Evolutionary conservation across 1,139 yeast genomes (phyloP).

Genomic region (Taphrina sp.): DNA sequence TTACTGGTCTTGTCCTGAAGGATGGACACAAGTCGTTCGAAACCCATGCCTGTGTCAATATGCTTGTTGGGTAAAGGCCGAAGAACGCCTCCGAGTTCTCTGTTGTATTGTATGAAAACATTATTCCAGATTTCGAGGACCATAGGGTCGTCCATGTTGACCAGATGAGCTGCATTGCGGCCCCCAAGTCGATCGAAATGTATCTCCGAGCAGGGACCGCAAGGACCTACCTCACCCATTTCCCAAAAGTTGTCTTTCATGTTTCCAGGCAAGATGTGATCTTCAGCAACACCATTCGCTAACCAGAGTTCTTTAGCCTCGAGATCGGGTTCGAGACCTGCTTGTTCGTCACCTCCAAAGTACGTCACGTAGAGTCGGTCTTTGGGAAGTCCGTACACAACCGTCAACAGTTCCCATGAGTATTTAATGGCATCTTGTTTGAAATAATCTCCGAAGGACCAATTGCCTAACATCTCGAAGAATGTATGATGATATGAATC

Average conservation of each 20-base stretch:
- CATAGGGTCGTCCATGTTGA: conserved; percentile 95
- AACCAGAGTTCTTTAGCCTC: conserved; percentile 90
- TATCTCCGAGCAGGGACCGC: conserved; percentile 98
- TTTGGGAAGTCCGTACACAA: conserved; percentile 71
- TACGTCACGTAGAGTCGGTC: conserved; percentile 90
- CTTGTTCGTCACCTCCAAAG: conserved; percentile 83
- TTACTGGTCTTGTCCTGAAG: conserved; percentile 87
- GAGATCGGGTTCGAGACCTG: conserved; percentile 87
- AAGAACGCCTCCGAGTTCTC: conserved; percentile 84
- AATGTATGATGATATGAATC: conserved; percentile 94
- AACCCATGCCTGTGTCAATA: conserved; percentile 98
- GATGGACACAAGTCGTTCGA: conserved; percentile 92
- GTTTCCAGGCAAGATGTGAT: conserved; percentile 88
- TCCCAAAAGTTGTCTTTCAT: conserved; percentile 97
- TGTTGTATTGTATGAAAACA: conserved; percentile 92
- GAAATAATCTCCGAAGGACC: conserved; percentile 99
- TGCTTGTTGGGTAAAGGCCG: conserved; percentile 87
- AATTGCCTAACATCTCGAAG: conserved; percentile 98
- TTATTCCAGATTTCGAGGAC: conserved; percentile 97
- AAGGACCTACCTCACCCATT: conserved; percentile 99
- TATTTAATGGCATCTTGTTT: conserved; percentile 84
- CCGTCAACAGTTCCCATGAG: conserved; percentile 88
- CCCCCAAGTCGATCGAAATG: conserved; percentile 98
- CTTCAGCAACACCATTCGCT: conserved; percentile 82
- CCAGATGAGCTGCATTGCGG: conserved; percentile 85